Conservation (phyloP, 1,284 basidiomycete genomes). For the Puccinia triticina region DNA sequence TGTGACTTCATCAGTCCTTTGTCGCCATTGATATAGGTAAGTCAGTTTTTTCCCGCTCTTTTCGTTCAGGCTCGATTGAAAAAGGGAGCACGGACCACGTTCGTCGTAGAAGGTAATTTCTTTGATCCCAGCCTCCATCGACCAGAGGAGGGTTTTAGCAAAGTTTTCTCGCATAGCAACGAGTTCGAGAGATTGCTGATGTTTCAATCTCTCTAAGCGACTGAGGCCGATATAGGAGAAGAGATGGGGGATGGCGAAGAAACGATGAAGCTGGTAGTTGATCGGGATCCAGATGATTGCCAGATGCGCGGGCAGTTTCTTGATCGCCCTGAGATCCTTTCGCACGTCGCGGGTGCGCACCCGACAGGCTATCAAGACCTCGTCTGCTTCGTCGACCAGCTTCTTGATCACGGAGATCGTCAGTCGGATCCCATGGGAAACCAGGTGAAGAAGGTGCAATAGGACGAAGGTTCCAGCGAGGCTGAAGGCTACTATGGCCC, state of each 20-base stretch:
- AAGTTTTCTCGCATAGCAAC: neutral
- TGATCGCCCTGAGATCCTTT: neutral
- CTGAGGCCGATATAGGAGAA: neutral
- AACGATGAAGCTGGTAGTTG: slow-evolving; percentile 23
- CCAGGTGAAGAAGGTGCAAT: slow-evolving; percentile 21
- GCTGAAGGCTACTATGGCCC: neutral
- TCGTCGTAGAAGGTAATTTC: slow-evolving; percentile 47
- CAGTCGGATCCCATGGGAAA: slow-evolving; percentile 33
- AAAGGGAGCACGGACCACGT: slow-evolving; percentile 10
- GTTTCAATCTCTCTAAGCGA: neutral
- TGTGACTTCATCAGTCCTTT: slow-evolving; percentile 29
- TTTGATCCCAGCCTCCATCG: slow-evolving; percentile 21
- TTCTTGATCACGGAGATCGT: neutral
- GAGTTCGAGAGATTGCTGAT: slow-evolving; percentile 10
- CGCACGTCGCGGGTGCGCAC: neutral
- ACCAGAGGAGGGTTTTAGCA: slow-evolving; percentile 5
- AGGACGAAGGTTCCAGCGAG: neutral
- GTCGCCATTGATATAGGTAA: neutral
- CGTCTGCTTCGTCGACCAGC: slow-evolving; percentile 3
- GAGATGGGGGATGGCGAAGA: neutral
- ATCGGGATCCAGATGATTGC: slow-evolving; percentile 37
- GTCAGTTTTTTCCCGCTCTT: slow-evolving; percentile 9
- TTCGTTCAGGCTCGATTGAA: neutral
- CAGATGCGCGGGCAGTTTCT: slow-evolving; percentile 35
- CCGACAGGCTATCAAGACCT: neutral